phyloP scores from a whole-genome alignment of 108 stramenopile genomes.

The Conticribra weissflogii region DNA sequence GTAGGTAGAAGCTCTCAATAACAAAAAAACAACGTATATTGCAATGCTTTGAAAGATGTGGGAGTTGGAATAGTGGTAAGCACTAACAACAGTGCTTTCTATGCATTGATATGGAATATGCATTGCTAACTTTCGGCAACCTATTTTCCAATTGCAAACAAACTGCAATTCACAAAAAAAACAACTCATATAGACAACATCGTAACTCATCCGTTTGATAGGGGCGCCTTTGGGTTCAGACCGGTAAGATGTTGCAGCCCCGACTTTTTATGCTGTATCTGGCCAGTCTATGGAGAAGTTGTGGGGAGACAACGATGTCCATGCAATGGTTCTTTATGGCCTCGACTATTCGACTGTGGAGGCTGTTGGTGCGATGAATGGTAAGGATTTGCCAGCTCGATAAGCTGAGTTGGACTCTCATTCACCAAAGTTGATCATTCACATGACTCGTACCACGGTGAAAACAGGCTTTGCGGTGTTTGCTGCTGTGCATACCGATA shows the following conservation, averaged over 20 bases:
- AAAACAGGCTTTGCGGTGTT: constrained; percentile 48
- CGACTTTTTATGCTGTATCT: constrained; percentile 37
- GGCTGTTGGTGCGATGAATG: constrained; percentile 71
- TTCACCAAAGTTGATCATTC: no score
- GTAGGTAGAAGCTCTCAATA: no score
- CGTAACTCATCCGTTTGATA: constrained; percentile 46
- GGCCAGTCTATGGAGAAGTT: constrained; percentile 53
- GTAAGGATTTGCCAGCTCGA: constrained; percentile 11
- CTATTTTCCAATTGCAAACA: no score
- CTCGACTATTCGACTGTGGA: constrained; percentile 52
- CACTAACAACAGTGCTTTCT: no score
- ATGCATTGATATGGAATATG: no score
- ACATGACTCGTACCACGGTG: no score
- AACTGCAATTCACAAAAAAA: no score
- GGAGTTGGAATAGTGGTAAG: no score
- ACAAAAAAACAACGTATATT: no score
- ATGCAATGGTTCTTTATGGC: constrained; percentile 62
- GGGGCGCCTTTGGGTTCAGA: constrained; percentile 62
- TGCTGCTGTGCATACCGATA: constrained; percentile 51
- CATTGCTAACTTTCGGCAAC: no score
- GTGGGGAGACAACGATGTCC: constrained; percentile 60
- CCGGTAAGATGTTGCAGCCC: constrained; percentile 23
- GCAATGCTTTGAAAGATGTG: no score
- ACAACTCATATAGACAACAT: constrained; percentile 48
- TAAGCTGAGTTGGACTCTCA: no score